These are phyloP conservation scores for Primulina tabacum DNA, from an alignment of 257 asterid genomes.

Conservation along the genomic window DNA sequence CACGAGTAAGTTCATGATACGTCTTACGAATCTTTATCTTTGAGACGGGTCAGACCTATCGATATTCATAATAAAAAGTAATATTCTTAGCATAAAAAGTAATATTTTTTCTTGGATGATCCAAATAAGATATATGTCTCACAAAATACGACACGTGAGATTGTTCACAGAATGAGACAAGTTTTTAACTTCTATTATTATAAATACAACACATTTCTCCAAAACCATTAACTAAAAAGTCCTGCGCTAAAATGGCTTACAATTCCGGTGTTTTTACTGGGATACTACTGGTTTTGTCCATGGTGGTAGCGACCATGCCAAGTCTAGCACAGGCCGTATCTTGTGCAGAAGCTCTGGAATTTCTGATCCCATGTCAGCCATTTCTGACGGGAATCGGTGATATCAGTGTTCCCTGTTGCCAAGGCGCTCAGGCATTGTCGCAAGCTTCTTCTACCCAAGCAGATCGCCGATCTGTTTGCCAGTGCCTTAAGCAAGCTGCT, in stretches of 20 bases:
- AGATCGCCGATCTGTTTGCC: constrained; percentile 15
- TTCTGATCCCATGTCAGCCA: constrained; percentile 25
- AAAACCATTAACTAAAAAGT: too few species aligned
- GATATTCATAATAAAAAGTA: too few species aligned
- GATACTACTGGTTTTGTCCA: constrained; percentile 11
- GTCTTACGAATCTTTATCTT: too few species aligned
- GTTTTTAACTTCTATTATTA: too few species aligned
- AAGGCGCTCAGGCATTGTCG: constrained; percentile 13
- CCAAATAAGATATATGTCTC: too few species aligned
- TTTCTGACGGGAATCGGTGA: constrained; percentile 13
- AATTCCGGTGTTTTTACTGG: neutral
- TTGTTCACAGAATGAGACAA: too few species aligned
- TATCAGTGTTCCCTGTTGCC: constrained; percentile 23
- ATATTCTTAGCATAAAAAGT: too few species aligned
- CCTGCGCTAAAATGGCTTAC: neutral
- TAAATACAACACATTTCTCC: too few species aligned
- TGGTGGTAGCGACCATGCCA: neutral
- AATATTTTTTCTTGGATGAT: too few species aligned
- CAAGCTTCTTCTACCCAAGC: neutral
- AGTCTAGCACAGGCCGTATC: constrained; percentile 15
- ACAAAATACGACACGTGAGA: too few species aligned
- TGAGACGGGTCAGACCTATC: too few species aligned
- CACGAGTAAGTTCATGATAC: too few species aligned
- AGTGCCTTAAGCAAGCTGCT: constrained; percentile 24
- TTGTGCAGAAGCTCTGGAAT: constrained; percentile 18